Base-by-base conservation (phyloP, 2,329 filamentous ascomycete genomes). In the Penicillium oxalicum region DNA sequence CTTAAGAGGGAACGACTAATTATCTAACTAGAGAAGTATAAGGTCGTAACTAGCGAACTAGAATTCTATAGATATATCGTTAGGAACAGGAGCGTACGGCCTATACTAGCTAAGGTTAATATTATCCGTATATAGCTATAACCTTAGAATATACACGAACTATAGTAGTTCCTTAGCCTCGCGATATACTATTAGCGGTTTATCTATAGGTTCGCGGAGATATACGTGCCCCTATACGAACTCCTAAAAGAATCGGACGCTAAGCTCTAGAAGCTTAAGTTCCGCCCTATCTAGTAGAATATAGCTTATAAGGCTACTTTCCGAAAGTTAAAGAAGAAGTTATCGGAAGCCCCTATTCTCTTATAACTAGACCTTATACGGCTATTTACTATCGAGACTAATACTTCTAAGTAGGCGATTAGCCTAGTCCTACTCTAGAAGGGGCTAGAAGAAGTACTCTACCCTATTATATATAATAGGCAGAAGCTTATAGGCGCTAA, bases 171-270 rank as follows among this genome's bases (percentile, higher is more conserved):
- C n/a, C n/a, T n/a, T n/a, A n/a, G n/a, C n/a, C n/a, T n/a, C n/a
- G n/a, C n/a, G n/a, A n/a, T n/a, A n/a, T n/a, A n/a, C n/a, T n/a
- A n/a, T n/a, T n/a, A n/a, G n/a, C n/a, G n/a, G n/a, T n/a, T n/a
- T n/a, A n/a, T n/a, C n/a, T n/a, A n/a, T n/a, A n/a, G n/a, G n/a
- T n/a, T n/a, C n/a, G n/a, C n/a, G n/a, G n/a, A n/a, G n/a, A n/a
- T n/a, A n/a, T n/a, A n/a, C n/a, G n/a, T n/a, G n/a, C n/a, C n/a
- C n/a, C n/a, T n/a, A n/a, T n/a, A n/a, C n/a, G n/a, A n/a, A n/a
- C n/a, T n/a, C n/a, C n/a, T n/a, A n/a, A n/a, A n/a, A n/a, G 35
- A 50, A n/a, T 46, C 26, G 9, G 24, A 50, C 13, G 26, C 9
- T 2, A n/a, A 18, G 1, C 4, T 47, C 4, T 1, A 5, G 1